Evolutionary conservation across 2,329 filamentous ascomycete species (phyloP).

Genomic region (Elsinoe fawcettii): DNA sequence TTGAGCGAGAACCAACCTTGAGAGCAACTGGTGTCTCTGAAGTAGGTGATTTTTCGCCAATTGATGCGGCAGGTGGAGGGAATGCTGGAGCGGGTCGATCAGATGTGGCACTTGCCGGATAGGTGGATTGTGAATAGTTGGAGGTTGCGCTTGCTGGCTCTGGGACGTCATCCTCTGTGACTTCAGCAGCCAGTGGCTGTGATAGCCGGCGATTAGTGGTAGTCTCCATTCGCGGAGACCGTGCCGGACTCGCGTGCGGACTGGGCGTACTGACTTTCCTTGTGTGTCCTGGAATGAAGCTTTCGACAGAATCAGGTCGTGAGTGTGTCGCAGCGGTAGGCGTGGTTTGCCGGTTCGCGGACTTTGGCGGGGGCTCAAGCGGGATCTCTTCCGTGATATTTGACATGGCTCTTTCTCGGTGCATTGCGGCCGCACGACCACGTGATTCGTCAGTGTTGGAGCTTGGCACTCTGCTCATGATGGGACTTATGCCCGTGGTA

Average conservation of each 20-base stretch:
- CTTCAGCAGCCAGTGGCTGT: constrained; percentile 18
- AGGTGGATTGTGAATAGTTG: neutral
- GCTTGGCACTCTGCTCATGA: constrained; percentile 52
- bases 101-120: neutral
- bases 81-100: neutral
- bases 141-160: constrained; percentile 8
- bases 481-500: constrained; percentile 57
- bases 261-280: constrained; percentile 53
- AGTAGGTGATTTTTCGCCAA: neutral
- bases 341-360: constrained; percentile 28
- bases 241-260: constrained; percentile 54
- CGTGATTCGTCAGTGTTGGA: constrained; percentile 32
- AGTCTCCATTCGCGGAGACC: constrained; percentile 46
- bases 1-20: neutral
- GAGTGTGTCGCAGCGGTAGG: constrained; percentile 29
- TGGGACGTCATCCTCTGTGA: neutral
- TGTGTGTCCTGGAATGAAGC: constrained; percentile 47
- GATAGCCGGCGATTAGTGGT: constrained; percentile 28
- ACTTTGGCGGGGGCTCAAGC: constrained; percentile 25
- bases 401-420: constrained; percentile 38
- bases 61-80: neutral
- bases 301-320: constrained; percentile 13
- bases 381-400: constrained; percentile 47
- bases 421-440: constrained; percentile 31
- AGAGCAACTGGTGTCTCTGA: neutral